Evolutionary conservation across 192 early-diverging fungal genomes (phyloP).

Genomic region (Coemansia sp.): DNA sequence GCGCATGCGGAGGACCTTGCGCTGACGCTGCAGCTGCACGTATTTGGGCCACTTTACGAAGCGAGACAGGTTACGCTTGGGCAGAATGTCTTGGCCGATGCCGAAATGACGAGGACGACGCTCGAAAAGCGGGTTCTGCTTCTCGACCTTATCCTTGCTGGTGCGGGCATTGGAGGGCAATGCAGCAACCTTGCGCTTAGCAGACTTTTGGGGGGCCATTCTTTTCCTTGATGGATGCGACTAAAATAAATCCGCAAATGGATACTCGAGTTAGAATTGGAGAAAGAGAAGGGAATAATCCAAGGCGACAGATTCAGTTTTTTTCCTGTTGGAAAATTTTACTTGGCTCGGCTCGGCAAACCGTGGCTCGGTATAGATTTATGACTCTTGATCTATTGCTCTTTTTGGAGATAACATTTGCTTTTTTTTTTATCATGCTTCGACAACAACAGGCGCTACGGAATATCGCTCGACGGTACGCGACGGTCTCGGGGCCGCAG

Average conservation of each 20-base stretch:
- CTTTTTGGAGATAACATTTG: neutral
- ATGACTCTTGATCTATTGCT: neutral
- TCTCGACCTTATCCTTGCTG: constrained; percentile 66
- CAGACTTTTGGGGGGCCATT: constrained; percentile 61
- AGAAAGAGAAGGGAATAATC: constrained; percentile 25
- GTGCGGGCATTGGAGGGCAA: constrained; percentile 77
- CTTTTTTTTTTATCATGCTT: constrained; percentile 1
- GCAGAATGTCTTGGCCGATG: constrained; percentile 97
- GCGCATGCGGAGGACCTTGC: constrained; percentile 94
- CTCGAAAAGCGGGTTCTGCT: constrained; percentile 89
- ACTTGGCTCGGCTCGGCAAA: constrained; percentile 2
- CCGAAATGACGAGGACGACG: constrained; percentile 91
- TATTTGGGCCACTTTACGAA: constrained; percentile 99
- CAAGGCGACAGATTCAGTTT: too few relatives aligned
- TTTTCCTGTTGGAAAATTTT: constrained; percentile 4
- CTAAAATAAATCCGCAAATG: constrained; percentile 11
- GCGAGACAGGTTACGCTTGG: constrained; percentile 89
- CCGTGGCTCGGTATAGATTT: neutral
- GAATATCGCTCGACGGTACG: constrained; percentile 28
- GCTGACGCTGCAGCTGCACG: constrained; percentile 98
- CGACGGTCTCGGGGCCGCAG: constrained; percentile 37
- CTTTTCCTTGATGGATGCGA: constrained; percentile 36
- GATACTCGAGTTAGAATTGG: constrained; percentile 10
- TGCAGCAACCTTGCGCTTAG: constrained; percentile 88
- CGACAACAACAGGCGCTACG: constrained; percentile 30